phyloP scores from a whole-genome alignment of 495 filamentous ascomycete genomes.

The Pyrenula aspistea region DNA sequence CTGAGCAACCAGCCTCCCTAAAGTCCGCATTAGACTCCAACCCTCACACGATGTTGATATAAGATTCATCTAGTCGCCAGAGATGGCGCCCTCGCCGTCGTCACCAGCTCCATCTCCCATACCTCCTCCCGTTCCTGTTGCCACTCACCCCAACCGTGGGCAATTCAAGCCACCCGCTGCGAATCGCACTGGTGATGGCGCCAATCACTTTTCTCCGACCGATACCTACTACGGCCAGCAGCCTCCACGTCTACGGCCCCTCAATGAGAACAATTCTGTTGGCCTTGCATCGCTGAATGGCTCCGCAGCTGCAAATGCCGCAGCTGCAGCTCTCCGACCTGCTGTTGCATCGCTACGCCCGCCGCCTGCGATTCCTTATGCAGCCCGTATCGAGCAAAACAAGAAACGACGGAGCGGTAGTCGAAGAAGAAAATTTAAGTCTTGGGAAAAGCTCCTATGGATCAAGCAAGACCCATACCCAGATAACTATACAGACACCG shows the following conservation, averaged over 20 bases:
- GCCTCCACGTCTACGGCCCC: slow-evolving; percentile 40
- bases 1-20: too few relatives aligned
- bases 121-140: slow-evolving; percentile 30
- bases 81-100: not conserved
- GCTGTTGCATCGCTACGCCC: slow-evolving; percentile 26
- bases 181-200: slow-evolving; percentile 37
- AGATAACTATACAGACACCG: slow-evolving; percentile 95
- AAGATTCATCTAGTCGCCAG: not conserved
- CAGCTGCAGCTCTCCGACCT: slow-evolving; percentile 20
- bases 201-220: slow-evolving; percentile 63
- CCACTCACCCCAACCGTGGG: slow-evolving; percentile 30
- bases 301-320: not conserved
- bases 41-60: not conserved
- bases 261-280: slow-evolving; percentile 21
- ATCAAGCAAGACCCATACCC: slow-evolving; percentile 87
- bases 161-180: slow-evolving; percentile 25
- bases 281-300: not conserved
- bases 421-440: slow-evolving; percentile 50
- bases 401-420: slow-evolving; percentile 39
- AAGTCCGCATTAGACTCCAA: too few relatives aligned
- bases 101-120: slow-evolving; percentile 7
- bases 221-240: slow-evolving; percentile 62
- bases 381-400: slow-evolving; percentile 20
- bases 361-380: slow-evolving; percentile 20
- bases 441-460: slow-evolving; percentile 95